Percentiles rank a stretch among this genome's conserved stretches.
phyloP scores from a whole-genome alignment of 2,329 filamentous ascomycete species.

The Aquanectria penicillioides region DNA sequence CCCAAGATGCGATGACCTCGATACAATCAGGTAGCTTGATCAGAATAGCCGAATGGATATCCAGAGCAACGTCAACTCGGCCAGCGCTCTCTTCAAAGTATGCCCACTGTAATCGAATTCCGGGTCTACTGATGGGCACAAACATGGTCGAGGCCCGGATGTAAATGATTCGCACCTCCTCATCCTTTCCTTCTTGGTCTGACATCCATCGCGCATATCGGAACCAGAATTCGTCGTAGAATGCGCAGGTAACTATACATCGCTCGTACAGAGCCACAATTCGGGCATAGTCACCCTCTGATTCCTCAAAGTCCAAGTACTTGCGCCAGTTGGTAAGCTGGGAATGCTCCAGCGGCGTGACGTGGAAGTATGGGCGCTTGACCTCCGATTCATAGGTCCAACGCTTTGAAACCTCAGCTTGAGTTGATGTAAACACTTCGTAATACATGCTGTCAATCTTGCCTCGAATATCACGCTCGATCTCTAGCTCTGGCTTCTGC shows the following conservation, averaged over 20 bases:
- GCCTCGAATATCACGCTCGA: constrained; percentile 83
- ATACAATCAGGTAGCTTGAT: constrained; percentile 81
- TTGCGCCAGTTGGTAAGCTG: constrained; percentile 94
- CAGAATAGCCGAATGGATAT: constrained; percentile 86
- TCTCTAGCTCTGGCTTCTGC: constrained; percentile 76
- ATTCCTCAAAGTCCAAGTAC: constrained; percentile 95
- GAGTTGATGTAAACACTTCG: constrained; percentile 81
- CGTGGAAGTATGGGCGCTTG: constrained; percentile 96
- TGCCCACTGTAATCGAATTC: constrained; percentile 88
- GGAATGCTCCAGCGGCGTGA: constrained; percentile 87
- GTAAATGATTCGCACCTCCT: constrained; percentile 93
- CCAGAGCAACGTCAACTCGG: constrained; percentile 80
- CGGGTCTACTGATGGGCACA: constrained; percentile 86
- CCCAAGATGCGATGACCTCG: constrained; percentile 88
- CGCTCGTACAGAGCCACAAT: constrained; percentile 91
- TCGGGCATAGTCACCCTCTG: constrained; percentile 79
- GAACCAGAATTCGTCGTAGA: constrained; percentile 98
- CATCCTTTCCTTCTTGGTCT: constrained; percentile 80
- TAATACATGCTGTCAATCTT: constrained; percentile 85
- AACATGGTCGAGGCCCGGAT: constrained; percentile 86
- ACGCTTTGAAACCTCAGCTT: constrained; percentile 88
- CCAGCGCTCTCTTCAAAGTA: constrained; percentile 91
- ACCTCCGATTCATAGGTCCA: constrained; percentile 96
- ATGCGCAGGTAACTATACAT: constrained; percentile 89
- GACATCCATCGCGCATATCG: constrained; percentile 97